Conservation (phyloP, 2,329 filamentous ascomycete genomes). For the Sordariomycetes sp. region DNA sequence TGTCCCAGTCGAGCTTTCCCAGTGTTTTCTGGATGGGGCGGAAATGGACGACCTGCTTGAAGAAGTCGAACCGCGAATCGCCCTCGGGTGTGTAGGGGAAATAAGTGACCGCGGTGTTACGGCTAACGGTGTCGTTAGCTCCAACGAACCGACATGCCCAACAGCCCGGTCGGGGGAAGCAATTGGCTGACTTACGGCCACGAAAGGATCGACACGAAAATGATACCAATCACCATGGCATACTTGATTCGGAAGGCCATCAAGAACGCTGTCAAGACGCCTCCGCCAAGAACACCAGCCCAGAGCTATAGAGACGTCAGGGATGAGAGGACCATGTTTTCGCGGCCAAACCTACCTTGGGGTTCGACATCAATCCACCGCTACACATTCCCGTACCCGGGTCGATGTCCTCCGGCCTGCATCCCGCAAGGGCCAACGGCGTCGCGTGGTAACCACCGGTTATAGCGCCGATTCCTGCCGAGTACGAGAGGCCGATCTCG, state of each 20-base stretch:
- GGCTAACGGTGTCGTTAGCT: slow-evolving; percentile 23
- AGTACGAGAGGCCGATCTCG: slow-evolving; percentile 61
- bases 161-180: not conserved
- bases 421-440: slow-evolving; percentile 69
- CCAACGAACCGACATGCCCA: not conserved
- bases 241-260: slow-evolving; percentile 71
- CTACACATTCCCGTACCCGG: slow-evolving; percentile 35
- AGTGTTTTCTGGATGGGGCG: slow-evolving; percentile 57
- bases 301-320: slow-evolving; percentile 31
- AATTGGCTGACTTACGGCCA: slow-evolving; percentile 48
- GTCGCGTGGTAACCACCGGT: slow-evolving; percentile 56
- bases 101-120: slow-evolving; percentile 59
- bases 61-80: slow-evolving; percentile 57
- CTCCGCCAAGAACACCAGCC: slow-evolving; percentile 75
- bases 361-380: slow-evolving; percentile 62
- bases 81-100: slow-evolving; percentile 59
- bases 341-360: slow-evolving; percentile 40
- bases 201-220: slow-evolving; percentile 60
- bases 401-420: slow-evolving; percentile 44
- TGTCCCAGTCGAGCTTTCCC: slow-evolving; percentile 55
- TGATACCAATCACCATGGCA: slow-evolving; percentile 63
- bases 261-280: slow-evolving; percentile 68
- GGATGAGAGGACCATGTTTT: not conserved
- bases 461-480: slow-evolving; percentile 72
- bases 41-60: slow-evolving; percentile 62